Evolutionary conservation across 2,329 filamentous ascomycete genomes (phyloP), one percentile per base, ranked within the genome.

Genomic region (Trichoderma cornu-damae): DNA sequence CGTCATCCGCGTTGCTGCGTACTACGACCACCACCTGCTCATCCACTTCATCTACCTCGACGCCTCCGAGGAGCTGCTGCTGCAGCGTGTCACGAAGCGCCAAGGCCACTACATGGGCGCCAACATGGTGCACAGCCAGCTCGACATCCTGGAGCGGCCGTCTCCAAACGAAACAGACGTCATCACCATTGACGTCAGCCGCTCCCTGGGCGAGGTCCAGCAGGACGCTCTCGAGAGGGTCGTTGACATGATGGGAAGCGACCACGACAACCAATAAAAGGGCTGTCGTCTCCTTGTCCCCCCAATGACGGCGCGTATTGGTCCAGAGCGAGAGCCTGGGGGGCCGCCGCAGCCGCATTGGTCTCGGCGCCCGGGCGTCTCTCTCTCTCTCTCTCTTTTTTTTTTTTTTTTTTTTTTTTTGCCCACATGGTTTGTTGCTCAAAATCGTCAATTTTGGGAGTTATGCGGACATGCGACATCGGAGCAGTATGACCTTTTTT

Each of bases 71-170:
- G 81, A 85, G 58, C 79, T 89, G 8, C 81, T 97, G 28, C 77
- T 95, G 58, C 76, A 86, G 65, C 84, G 94, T 7, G 92, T 97
- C 7, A 79, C 80, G 32, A 77, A 80, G 37, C 83, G 94, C 64
- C 75, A 92, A 73, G 85, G 85, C 52, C 94, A 99, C 71, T 99
- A 94, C 74, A 96, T 99, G 92, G 93, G 94, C 66, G 88, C 90
- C 64, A 83, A 84, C 66, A 97, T 99, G 93, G 92, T 99, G 7
- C 86, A 88, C 67, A 96, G 90, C 73, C 94, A 99, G 70, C 88
- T 97, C 63, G 83, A 86, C 61, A 87, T 85, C 52, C 80, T 99
- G n/a, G 93, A 99, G 74, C 84, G 87, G 61, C 94, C 94, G 0
- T 79, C 79, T 51, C 72, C 75, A 44, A 83, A 89, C 56, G 88